phyloP scores from a whole-genome alignment of 495 filamentous ascomycete genomes.

The Cairneyella variabilis region DNA sequence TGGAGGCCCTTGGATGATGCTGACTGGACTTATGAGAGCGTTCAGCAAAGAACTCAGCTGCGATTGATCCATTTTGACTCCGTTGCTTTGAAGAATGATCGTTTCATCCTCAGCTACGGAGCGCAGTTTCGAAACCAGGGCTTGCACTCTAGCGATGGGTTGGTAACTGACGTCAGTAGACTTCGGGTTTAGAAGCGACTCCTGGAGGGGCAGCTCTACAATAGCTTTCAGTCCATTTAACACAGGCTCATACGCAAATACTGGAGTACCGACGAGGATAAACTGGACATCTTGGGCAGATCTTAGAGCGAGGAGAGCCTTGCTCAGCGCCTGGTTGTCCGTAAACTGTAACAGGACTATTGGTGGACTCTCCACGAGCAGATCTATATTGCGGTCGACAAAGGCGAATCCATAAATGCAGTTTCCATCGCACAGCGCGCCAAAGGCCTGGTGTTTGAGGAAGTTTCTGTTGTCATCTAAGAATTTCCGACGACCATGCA shows the following conservation, averaged over 20 bases:
- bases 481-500: too few relatives aligned
- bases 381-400: slow-evolving; percentile 54
- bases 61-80: slow-evolving; percentile 41
- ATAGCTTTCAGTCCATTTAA: slow-evolving; percentile 55
- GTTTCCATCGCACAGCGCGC: too few relatives aligned
- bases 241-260: slow-evolving; percentile 73
- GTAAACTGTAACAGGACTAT: slow-evolving; percentile 49
- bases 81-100: too few relatives aligned
- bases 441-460: too few relatives aligned
- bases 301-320: slow-evolving; percentile 40
- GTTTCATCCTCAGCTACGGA: too few relatives aligned
- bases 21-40: slow-evolving; percentile 51
- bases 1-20: slow-evolving; percentile 73
- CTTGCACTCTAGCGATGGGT: too few relatives aligned
- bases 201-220: slow-evolving; percentile 49
- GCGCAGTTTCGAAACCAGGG: too few relatives aligned
- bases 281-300: slow-evolving; percentile 39
- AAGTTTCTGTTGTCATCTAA: too few relatives aligned
- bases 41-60: slow-evolving; percentile 55
- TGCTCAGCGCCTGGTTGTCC: slow-evolving; percentile 32
- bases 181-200: too few relatives aligned
- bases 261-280: slow-evolving; percentile 56
- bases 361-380: slow-evolving; percentile 41
- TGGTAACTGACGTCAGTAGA: too few relatives aligned
- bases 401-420: slow-evolving; percentile 58